Percentiles rank a stretch among this genome's conserved stretches.
These are phyloP conservation scores for Remersonia thermophila DNA, from an alignment of 2,329 filamentous ascomycete genomes.

Conservation along the genomic window DNA sequence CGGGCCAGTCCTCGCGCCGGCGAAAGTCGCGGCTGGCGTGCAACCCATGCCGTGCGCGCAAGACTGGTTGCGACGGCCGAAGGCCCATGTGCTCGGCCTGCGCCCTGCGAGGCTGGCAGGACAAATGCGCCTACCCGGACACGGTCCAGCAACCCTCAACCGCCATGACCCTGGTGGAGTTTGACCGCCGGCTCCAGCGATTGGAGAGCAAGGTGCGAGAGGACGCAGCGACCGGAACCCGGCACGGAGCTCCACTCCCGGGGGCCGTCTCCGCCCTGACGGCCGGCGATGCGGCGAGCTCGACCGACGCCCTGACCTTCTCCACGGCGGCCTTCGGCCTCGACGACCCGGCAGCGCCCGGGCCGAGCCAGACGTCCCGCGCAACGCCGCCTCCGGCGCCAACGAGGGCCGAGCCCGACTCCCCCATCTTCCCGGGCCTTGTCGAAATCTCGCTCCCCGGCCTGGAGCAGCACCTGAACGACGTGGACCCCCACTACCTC, in stretches of 20 bases:
- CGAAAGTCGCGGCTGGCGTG: slow-evolving; percentile 13
- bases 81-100: slow-evolving; percentile 12
- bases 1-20: slow-evolving; percentile 5
- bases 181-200: slow-evolving; percentile 10
- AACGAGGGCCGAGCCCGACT: not conserved
- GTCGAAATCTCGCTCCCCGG: slow-evolving; percentile 4
- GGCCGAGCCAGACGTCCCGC: too few species aligned
- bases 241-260: too few species aligned
- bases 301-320: too few species aligned
- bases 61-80: slow-evolving; percentile 15
- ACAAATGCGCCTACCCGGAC: slow-evolving; percentile 13
- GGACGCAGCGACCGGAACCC: too few species aligned
- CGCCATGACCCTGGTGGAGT: slow-evolving; percentile 11
- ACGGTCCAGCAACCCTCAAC: slow-evolving; percentile 8
- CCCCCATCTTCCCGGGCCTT: slow-evolving; percentile 3
- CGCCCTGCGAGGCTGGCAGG: slow-evolving; percentile 10
- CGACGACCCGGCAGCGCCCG: too few species aligned
- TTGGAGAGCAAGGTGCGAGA: slow-evolving; percentile 7
- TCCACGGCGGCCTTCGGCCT: too few species aligned
- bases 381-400: too few species aligned
- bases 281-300: too few species aligned
- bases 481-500: slow-evolving; percentile 4
- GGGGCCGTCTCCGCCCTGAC: too few species aligned
- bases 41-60: slow-evolving; percentile 12
- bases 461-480: not conserved